These are phyloP conservation scores for Jacaranda copaia DNA, from an alignment of 257 asterid species.

Conservation along the genomic window DNA sequence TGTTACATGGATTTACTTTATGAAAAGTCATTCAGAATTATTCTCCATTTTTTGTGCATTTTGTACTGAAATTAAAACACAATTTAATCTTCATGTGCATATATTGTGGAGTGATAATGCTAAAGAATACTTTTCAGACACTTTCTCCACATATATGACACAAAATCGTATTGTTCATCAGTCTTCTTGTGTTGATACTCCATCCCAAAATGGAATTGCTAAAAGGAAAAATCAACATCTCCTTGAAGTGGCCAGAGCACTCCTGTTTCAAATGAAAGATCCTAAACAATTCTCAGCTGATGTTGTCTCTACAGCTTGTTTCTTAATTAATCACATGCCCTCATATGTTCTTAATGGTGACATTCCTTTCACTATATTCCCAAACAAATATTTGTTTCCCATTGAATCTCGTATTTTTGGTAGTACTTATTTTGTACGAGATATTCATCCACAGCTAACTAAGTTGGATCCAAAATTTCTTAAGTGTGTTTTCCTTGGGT, in stretches of 20 bases:
- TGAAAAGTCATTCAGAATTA: neutral
- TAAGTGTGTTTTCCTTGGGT: no score
- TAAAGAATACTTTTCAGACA: neutral
- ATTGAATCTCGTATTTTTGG: neutral
- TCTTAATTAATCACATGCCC: neutral
- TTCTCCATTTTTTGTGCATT: neutral
- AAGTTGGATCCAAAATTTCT: no score
- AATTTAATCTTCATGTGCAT: neutral
- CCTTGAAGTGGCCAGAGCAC: neutral
- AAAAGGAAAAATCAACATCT: neutral
- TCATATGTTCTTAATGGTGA: neutral
- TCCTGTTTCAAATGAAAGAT: neutral
- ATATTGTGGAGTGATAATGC: constrained; percentile 7
- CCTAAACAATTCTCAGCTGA: neutral
- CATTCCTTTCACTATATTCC: neutral
- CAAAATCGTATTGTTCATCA: neutral
- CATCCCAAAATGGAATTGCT: neutral
- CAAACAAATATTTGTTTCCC: neutral
- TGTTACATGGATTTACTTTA: neutral
- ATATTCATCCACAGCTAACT: neutral
- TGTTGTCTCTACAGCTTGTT: neutral
- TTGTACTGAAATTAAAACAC: constrained; percentile 8
- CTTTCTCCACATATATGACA: neutral
- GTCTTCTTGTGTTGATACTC: neutral
- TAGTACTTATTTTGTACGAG: neutral